Conservation (phyloP, 192 early-diverging fungal genomes). For the Coemansia sp. region DNA sequence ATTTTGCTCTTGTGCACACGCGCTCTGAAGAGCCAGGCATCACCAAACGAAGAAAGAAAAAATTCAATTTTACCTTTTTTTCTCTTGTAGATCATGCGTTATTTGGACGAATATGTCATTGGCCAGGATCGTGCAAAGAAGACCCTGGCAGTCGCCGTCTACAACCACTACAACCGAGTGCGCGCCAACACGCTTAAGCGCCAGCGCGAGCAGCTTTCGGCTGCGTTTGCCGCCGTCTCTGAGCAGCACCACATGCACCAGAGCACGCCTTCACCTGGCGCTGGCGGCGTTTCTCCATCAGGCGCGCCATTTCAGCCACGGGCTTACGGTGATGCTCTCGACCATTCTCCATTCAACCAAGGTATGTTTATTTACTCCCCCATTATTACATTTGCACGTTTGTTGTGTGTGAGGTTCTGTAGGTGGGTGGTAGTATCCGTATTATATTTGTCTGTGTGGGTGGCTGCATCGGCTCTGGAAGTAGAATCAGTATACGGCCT, state of each 20-base stretch:
- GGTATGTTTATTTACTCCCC: constrained; percentile 5
- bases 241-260: constrained; percentile 9
- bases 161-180: constrained; percentile 82
- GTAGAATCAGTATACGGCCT: neutral
- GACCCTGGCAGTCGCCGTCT: constrained; percentile 79
- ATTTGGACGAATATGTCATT: constrained; percentile 84
- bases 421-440: neutral
- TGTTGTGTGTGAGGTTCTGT: neutral
- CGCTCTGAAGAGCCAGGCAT: no score
- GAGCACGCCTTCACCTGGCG: neutral
- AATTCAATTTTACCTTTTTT: neutral
- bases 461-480: neutral
- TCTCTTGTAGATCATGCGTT: constrained; percentile 64
- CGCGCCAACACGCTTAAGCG: constrained; percentile 62
- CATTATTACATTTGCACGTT: neutral
- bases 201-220: constrained; percentile 50
- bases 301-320: constrained; percentile 18
- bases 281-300: neutral
- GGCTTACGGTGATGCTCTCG: constrained; percentile 26
- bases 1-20: no score
- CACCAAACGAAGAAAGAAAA: no score
- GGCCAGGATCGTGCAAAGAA: constrained; percentile 84
- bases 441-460: neutral
- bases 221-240: constrained; percentile 38
- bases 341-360: constrained; percentile 9